A percentile compares a stretch with the other conserved stretches of the same genome.
phyloP scores from a whole-genome alignment of 1,284 basidiomycete species.

The Xerocomus subilludens region DNA sequence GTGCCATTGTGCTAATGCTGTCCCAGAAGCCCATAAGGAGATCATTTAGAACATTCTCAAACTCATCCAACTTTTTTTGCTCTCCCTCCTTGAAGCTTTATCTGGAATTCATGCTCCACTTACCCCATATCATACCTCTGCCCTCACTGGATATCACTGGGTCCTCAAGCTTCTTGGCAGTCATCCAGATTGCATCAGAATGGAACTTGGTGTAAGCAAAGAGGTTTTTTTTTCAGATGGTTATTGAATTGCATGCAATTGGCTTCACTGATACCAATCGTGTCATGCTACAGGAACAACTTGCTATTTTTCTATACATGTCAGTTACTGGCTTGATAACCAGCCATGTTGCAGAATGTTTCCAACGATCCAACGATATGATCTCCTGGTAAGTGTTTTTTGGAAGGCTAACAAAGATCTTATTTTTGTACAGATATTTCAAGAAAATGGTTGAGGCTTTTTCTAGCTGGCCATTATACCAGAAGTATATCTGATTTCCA shows the following conservation, averaged over 20 bases:
- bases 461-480: not conserved
- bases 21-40: too few relatives aligned
- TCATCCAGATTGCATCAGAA: slow-evolving; percentile 33
- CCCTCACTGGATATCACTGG: too few relatives aligned
- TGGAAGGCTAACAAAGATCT: not conserved
- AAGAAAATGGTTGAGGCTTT: slow-evolving; percentile 3
- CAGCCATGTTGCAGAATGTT: slow-evolving; percentile 33
- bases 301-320: slow-evolving; percentile 38
- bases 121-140: slow-evolving; percentile 33
- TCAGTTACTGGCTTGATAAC: slow-evolving; percentile 29
- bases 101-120: too few relatives aligned
- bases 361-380: slow-evolving; percentile 38
- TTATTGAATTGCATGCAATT: not conserved
- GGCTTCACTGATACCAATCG: not conserved
- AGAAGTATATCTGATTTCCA: not conserved
- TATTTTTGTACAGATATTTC: slow-evolving; percentile 16
- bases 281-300: slow-evolving; percentile 25
- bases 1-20: too few relatives aligned
- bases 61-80: too few relatives aligned
- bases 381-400: slow-evolving; percentile 30
- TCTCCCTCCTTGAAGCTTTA: too few relatives aligned
- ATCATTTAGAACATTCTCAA: too few relatives aligned
- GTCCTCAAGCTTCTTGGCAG: slow-evolving; percentile 37
- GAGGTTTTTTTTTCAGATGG: too few relatives aligned
- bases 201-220: slow-evolving; percentile 26